phyloP scores from a whole-genome alignment of 257 asterid species.

The Buddleja alternifolia region DNA sequence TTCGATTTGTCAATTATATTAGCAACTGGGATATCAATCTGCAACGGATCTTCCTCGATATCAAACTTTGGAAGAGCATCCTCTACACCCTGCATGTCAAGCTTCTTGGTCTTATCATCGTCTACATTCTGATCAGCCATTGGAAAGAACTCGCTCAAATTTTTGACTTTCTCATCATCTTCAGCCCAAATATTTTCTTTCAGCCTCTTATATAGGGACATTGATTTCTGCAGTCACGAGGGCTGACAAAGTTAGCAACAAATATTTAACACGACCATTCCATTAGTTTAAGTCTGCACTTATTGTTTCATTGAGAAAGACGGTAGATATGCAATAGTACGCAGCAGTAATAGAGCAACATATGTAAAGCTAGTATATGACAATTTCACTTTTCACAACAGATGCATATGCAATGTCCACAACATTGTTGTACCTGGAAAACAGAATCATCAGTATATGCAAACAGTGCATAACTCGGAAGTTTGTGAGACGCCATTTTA shows the following conservation, averaged over 20 bases:
- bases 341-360: not conserved
- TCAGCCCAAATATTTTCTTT: slow-evolving; percentile 38
- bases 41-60: slow-evolving; percentile 31
- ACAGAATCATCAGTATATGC: slow-evolving; percentile 63
- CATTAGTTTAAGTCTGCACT: no score
- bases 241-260: slow-evolving; percentile 24
- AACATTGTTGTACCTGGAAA: slow-evolving; percentile 58
- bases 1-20: slow-evolving; percentile 33
- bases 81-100: slow-evolving; percentile 32
- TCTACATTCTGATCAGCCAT: slow-evolving; percentile 26
- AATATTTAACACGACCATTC: no score
- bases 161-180: slow-evolving; percentile 35
- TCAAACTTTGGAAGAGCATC: slow-evolving; percentile 31
- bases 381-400: no score
- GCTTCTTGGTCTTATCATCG: slow-evolving; percentile 38
- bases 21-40: slow-evolving; percentile 36
- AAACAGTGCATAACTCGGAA: slow-evolving; percentile 45
- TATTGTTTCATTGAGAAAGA: no score
- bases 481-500: slow-evolving; percentile 37
- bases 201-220: slow-evolving; percentile 70
- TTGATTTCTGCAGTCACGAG: slow-evolving; percentile 67
- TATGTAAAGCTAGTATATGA: no score
- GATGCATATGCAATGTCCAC: no score
- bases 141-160: slow-evolving; percentile 23
- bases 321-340: not conserved